A percentile compares a stretch with the other conserved stretches of the same genome.
Conservation (phyloP, 2,329 filamentous ascomycete species). For the Aspergillus transmontanensis region DNA sequence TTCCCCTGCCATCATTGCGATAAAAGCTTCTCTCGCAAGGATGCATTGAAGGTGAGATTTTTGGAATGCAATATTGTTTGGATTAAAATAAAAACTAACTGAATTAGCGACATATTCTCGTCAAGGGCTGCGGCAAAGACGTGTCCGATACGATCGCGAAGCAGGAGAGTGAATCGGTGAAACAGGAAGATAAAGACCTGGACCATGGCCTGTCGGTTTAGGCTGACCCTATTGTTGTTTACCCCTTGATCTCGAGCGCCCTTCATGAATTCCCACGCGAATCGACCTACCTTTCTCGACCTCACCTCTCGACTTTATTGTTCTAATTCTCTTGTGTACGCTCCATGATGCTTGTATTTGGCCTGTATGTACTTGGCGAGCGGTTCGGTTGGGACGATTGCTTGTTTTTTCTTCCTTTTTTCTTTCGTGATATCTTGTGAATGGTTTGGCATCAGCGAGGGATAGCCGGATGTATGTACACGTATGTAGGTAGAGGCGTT, state of each 20-base stretch:
- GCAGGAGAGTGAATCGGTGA: slow-evolving; percentile 9
- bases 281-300: neutral
- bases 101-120: slow-evolving; percentile 64
- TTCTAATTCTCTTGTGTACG: neutral
- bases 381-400: slow-evolving; percentile 6
- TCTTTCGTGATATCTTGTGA: neutral
- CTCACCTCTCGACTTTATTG: neutral
- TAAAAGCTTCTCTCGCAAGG: slow-evolving; percentile 95
- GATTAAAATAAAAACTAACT: neutral
- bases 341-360: slow-evolving; percentile 5
- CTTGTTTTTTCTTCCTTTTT: slow-evolving; percentile 3
- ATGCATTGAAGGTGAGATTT: slow-evolving; percentile 85
- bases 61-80: neutral
- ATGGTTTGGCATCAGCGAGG: slow-evolving; percentile 14
- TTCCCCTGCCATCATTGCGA: slow-evolving; percentile 90
- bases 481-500: slow-evolving; percentile 21
- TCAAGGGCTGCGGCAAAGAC: slow-evolving; percentile 67
- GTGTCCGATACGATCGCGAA: slow-evolving; percentile 12
- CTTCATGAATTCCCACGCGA: neutral
- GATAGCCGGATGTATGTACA: slow-evolving; percentile 13
- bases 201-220: slow-evolving; percentile 8
- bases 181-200: slow-evolving; percentile 23
- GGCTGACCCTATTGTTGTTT: neutral
- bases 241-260: neutral
- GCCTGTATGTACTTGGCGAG: slow-evolving; percentile 6